phyloP scores from a whole-genome alignment of 2,329 filamentous ascomycete species.

The Arthrobotrys sinensis region DNA sequence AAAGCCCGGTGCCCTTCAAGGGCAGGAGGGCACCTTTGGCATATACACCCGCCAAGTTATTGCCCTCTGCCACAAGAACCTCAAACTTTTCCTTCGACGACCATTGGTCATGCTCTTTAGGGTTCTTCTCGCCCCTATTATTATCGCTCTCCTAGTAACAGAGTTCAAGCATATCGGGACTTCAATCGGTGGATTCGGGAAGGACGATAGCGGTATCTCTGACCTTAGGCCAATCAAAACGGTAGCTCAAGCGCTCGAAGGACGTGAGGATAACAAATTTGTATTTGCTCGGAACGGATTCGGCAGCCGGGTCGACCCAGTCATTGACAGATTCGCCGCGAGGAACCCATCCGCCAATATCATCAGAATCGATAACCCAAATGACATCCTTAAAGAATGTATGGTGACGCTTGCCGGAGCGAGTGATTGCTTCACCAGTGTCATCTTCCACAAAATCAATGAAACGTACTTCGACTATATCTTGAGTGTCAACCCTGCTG shows the following conservation, averaged over 20 bases:
- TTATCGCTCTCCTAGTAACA: constrained; percentile 36
- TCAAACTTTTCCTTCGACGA: constrained; percentile 56
- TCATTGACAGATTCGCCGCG: constrained; percentile 58
- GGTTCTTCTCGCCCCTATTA: constrained; percentile 45
- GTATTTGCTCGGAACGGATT: constrained; percentile 84
- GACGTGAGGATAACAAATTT: constrained; percentile 72
- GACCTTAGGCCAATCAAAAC: constrained; percentile 74
- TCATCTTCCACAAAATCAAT: constrained; percentile 76
- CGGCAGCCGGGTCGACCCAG: constrained; percentile 61
- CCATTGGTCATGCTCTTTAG: constrained; percentile 53
- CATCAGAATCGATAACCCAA: constrained; percentile 57
- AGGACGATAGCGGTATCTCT: constrained; percentile 36
- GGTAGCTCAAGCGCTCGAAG: constrained; percentile 72
- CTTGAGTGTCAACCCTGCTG: constrained; percentile 79
- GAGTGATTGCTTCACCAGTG: constrained; percentile 80
- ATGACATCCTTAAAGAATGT: constrained; percentile 76
- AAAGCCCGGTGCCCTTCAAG: constrained; percentile 6
- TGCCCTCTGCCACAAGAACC: constrained; percentile 58
- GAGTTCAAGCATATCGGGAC: constrained; percentile 45
- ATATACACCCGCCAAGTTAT: constrained; percentile 46
- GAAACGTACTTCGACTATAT: constrained; percentile 86
- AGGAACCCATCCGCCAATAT: constrained; percentile 28
- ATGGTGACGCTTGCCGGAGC: constrained; percentile 77
- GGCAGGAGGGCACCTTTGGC: constrained; percentile 32
- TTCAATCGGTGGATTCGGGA: constrained; percentile 17